phyloP scores from a whole-genome alignment of 2,329 filamentous ascomycete species.

The Fusarium illudens region DNA sequence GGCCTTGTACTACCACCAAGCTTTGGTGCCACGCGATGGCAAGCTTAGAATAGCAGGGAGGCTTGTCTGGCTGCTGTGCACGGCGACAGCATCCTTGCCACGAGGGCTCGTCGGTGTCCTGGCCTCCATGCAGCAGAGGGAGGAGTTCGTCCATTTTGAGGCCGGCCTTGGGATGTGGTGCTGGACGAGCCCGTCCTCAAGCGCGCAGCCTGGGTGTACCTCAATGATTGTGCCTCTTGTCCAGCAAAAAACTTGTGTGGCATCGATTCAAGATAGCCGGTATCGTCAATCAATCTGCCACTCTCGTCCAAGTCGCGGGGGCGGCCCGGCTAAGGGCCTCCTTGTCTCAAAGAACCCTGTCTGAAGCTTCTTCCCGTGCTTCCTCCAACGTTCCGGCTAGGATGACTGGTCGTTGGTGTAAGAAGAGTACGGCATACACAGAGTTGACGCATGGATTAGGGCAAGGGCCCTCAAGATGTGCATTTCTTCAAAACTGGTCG shows the following conservation, averaged over 20 bases:
- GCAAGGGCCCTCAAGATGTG: not conserved
- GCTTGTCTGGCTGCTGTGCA: not conserved
- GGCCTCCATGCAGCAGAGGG: not conserved
- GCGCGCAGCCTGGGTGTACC: not conserved
- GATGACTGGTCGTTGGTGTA: not conserved
- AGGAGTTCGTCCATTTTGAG: not conserved
- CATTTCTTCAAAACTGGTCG: not conserved
- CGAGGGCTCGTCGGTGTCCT: not conserved
- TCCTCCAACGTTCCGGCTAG: conserved; percentile 19
- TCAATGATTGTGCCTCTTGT: not conserved
- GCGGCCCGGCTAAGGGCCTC: conserved; percentile 11
- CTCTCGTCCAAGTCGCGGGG: conserved; percentile 3
- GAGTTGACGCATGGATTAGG: not conserved
- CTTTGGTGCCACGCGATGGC: conserved; percentile 21
- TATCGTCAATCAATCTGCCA: conserved; percentile 17
- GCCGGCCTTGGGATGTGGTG: not conserved
- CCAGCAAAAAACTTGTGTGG: not conserved
- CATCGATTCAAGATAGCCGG: conserved; percentile 1
- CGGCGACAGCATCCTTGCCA: not conserved
- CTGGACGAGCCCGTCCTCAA: not conserved
- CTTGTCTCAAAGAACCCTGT: conserved; percentile 14
- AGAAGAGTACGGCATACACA: not conserved
- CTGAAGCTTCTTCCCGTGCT: conserved; percentile 26
- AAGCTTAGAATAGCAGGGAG: conserved; percentile 3
- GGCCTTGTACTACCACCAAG: conserved; percentile 25